Base-by-base conservation (phyloP, 2,329 filamentous ascomycete genomes). In the Gyromitra esculenta region DNA sequence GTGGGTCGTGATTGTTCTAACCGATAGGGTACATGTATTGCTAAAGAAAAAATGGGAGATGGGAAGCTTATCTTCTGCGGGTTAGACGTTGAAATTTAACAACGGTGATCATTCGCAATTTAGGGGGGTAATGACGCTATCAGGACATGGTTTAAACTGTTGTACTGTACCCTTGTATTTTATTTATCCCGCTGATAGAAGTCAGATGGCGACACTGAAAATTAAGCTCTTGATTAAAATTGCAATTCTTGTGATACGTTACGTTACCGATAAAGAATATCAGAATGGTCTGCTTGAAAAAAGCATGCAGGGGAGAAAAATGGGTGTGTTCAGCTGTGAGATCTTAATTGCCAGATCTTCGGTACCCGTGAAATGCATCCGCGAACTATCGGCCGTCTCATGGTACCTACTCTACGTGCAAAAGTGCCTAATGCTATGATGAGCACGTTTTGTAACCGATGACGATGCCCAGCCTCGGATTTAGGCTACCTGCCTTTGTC, bases 401-500 rank as follows among this genome's bases (percentile, higher is more conserved):
- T 31, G 25, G 25, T 31, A 31, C 18, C 18, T 21, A 21, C 1
- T 21, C 18, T 2, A 31, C 25, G 25, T 31, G 25, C 25, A 13
- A 13, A 57, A 11, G 0, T 31, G 21, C 25, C 41, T 45, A 15
- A 45, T 39, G 35, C 56, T 25, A 60, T 60, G 35, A 35, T 39
- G 13, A 39, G 56, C 13, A 25, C 52, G 6, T 41, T 18, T 60
- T 18, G 31, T 8, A n/a, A n/a, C 18, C 21, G 52, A 57, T 65
- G 68, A 72, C 59, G 68, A 65, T 35, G 59, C 68, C 59, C 37
- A 59, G 68, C n/a, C 18, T 57, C 18, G 21, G 15, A 35, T 7
- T 41, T 21, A 54, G n/a, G 9, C 43, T 45, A 31, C 54, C 48
- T 35, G 64, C 59, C 59, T 43, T 63, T 37, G 57, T 35, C 31